A percentile compares a stretch with the other conserved stretches of the same genome.
These are phyloP conservation scores for Cicer pinnatifidum DNA, from an alignment of 306 rosid genomes.

Conservation along the genomic window DNA sequence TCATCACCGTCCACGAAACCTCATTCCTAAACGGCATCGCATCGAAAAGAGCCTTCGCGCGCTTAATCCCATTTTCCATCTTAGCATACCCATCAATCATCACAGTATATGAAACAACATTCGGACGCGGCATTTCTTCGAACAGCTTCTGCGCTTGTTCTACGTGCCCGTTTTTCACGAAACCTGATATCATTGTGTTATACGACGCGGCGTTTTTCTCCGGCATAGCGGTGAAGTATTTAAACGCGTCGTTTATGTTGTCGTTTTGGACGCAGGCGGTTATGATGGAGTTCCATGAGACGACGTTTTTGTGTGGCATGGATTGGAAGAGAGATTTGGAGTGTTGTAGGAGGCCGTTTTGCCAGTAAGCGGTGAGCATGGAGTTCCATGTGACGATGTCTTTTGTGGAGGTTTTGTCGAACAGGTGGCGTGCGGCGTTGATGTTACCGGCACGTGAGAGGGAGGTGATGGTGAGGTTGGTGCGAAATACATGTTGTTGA, in stretches of 20 bases:
- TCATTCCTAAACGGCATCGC: slow-evolving; percentile 49
- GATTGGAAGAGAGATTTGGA: slow-evolving; percentile 48
- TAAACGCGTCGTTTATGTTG: slow-evolving; percentile 50
- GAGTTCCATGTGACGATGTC: slow-evolving; percentile 63
- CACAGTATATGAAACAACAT: slow-evolving; percentile 56
- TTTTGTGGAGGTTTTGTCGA: slow-evolving; percentile 53
- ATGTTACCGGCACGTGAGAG: slow-evolving; percentile 48
- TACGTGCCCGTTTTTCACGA: slow-evolving; percentile 49
- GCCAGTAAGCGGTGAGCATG: slow-evolving; percentile 58
- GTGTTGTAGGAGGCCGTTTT: slow-evolving; percentile 47
- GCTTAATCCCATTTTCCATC: slow-evolving; percentile 47
- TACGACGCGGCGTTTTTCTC: slow-evolving; percentile 53
- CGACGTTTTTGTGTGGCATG: slow-evolving; percentile 54
- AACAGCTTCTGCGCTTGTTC: slow-evolving; percentile 58
- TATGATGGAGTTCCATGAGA: slow-evolving; percentile 65
- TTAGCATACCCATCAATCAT: slow-evolving; percentile 58
- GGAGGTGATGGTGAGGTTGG: slow-evolving; percentile 48
- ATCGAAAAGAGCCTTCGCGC: slow-evolving; percentile 57
- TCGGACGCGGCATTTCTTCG: slow-evolving; percentile 53
- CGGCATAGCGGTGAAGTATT: slow-evolving; percentile 50
- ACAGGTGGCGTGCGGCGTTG: slow-evolving; percentile 53
- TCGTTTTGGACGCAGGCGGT: slow-evolving; percentile 54
- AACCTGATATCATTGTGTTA: slow-evolving; percentile 58
- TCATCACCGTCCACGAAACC: slow-evolving; percentile 63
- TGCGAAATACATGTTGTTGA: slow-evolving; percentile 41